Evolutionary conservation across 768 basidiomycete genomes (phyloP).

Genomic region (Termitomyces bulborhizus): DNA sequence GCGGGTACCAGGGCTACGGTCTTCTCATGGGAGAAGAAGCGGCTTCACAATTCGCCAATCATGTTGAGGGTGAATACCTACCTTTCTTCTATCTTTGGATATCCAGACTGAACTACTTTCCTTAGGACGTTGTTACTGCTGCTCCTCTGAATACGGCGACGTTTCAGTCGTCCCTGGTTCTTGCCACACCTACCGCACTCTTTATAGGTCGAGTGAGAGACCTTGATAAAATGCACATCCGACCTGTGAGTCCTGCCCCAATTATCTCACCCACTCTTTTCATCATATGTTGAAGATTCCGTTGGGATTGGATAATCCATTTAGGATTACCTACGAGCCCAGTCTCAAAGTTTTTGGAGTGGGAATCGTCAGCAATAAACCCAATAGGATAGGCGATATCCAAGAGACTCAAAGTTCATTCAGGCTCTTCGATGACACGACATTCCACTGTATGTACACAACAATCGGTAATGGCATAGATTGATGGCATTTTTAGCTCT

Average conservation of each 20-base stretch:
- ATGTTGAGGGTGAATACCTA: constrained; percentile 49
- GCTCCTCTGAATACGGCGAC: constrained; percentile 39
- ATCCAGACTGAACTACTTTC: neutral
- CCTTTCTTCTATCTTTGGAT: neutral
- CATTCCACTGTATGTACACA: constrained; percentile 45
- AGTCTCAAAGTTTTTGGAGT: constrained; percentile 57
- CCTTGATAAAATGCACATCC: constrained; percentile 76
- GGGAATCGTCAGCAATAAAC: constrained; percentile 47
- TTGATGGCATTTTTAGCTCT: constrained; percentile 27
- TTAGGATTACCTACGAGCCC: constrained; percentile 56
- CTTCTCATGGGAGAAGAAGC: constrained; percentile 59
- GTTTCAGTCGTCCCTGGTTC: constrained; percentile 49
- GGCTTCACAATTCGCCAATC: constrained; percentile 63
- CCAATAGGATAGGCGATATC: constrained; percentile 46
- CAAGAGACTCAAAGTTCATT: constrained; percentile 49
- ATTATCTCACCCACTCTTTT: neutral
- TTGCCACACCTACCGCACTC: constrained; percentile 49
- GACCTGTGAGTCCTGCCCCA: constrained; percentile 44
- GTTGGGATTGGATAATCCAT: constrained; percentile 68
- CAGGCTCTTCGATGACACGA: constrained; percentile 57
- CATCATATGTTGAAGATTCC: constrained; percentile 41
- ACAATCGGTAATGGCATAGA: neutral
- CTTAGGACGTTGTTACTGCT: constrained; percentile 47
- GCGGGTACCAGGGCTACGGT: constrained; percentile 65
- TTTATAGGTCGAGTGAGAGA: constrained; percentile 62